These are phyloP conservation scores for Geotrichum fermentans DNA, from an alignment of 1,139 yeast genomes.

Conservation along the genomic window DNA sequence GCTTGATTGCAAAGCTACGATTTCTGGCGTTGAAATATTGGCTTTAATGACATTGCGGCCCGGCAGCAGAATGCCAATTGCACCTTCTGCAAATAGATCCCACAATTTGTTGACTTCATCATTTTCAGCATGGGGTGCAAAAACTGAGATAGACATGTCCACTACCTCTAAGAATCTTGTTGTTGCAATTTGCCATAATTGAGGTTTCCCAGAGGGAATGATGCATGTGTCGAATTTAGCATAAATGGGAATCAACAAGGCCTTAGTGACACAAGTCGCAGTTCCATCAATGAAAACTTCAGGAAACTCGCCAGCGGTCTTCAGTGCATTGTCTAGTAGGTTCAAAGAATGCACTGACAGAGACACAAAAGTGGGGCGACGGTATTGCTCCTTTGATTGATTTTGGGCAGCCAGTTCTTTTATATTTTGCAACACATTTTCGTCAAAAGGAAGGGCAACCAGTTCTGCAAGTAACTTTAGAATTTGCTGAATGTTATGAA, in stretches of 20 bases:
- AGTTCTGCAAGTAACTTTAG: conserved; percentile 25
- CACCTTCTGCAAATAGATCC: conserved; percentile 44
- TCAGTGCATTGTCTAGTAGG: conserved; percentile 41
- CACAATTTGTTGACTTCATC: conserved; percentile 33
- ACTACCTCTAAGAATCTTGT: conserved; percentile 26
- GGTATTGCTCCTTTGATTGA: conserved; percentile 6
- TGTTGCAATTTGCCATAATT: conserved; percentile 36
- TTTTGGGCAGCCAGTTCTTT: conserved; percentile 21
- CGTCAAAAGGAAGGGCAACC: conserved; percentile 29
- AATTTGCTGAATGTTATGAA: conserved; percentile 20
- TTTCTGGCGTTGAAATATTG: conserved; percentile 29
- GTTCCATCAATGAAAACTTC: conserved; percentile 46
- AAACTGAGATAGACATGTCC: conserved; percentile 20
- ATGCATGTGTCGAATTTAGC: conserved; percentile 25
- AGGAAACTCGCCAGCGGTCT: conserved; percentile 34
- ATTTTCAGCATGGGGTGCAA: conserved; percentile 23
- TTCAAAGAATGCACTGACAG: conserved; percentile 51
- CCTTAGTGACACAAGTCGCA: conserved; percentile 34
- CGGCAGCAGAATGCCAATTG: conserved; percentile 41
- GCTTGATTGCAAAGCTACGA: conserved; percentile 1
- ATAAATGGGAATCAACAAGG: conserved; percentile 24
- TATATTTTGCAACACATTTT: conserved; percentile 34
- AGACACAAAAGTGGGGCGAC: conserved; percentile 59
- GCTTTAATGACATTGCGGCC: conserved; percentile 6
- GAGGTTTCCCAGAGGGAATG: conserved; percentile 22